phyloP scores from a whole-genome alignment of 495 filamentous ascomycete genomes.

The Penicillium subrubescens region DNA sequence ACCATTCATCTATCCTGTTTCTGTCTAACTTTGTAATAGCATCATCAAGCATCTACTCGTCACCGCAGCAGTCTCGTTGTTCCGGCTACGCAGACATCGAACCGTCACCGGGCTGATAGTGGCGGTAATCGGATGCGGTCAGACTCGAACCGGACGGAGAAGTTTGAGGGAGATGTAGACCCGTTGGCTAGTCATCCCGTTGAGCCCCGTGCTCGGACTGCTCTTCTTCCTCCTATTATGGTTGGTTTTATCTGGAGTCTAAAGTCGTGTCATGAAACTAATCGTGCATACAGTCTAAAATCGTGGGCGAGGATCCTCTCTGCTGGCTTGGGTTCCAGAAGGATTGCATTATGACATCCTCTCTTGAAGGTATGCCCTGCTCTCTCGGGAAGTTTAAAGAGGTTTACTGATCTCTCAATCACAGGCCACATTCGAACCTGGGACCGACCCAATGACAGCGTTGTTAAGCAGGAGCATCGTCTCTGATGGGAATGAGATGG shows the following conservation, averaged over 20 bases:
- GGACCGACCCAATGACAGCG: slow-evolving; percentile 72
- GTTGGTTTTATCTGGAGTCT: slow-evolving; percentile 42
- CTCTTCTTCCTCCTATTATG: slow-evolving; percentile 92
- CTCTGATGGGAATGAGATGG: background rate
- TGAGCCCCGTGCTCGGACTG: slow-evolving; percentile 75
- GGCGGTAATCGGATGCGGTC: slow-evolving; percentile 57
- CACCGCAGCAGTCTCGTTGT: slow-evolving; percentile 43
- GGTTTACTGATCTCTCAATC: slow-evolving; percentile 5
- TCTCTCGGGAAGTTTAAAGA: background rate
- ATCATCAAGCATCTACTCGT: slow-evolving; percentile 46
- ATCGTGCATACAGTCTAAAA: slow-evolving; percentile 64
- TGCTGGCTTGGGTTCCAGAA: slow-evolving; percentile 91
- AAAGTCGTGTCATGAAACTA: background rate
- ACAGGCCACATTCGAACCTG: slow-evolving; percentile 87
- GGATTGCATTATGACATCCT: slow-evolving; percentile 88
- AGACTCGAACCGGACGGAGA: slow-evolving; percentile 66
- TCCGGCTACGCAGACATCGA: slow-evolving; percentile 60
- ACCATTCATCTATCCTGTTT: background rate
- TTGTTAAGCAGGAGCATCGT: slow-evolving; percentile 26
- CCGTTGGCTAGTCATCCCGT: slow-evolving; percentile 69
- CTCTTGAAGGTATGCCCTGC: slow-evolving; percentile 72
- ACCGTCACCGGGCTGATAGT: slow-evolving; percentile 75
- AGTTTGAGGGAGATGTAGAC: slow-evolving; percentile 46
- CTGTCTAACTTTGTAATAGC: slow-evolving; percentile 40
- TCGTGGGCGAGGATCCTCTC: slow-evolving; percentile 80